Evolutionary conservation across 2,329 filamentous ascomycete species (phyloP).

Genomic region (Cordyceps tenuipes): DNA sequence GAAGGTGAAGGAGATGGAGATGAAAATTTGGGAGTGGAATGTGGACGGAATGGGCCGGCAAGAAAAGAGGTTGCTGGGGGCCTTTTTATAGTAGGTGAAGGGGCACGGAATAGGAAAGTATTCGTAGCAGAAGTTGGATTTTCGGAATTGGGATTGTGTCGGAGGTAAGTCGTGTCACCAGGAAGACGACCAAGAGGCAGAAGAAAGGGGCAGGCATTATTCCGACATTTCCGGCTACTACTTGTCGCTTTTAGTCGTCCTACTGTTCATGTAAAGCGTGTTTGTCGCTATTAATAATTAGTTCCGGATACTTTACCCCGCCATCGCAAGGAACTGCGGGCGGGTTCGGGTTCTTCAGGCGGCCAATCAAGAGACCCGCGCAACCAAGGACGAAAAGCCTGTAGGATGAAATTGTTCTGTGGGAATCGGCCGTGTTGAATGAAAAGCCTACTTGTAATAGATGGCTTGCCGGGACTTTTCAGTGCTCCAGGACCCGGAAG

Average conservation of each 20-base stretch:
- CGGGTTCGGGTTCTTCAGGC: too few species aligned
- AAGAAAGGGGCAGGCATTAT: not conserved
- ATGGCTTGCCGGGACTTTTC: not conserved
- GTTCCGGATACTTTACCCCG: not conserved
- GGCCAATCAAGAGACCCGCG: too few species aligned
- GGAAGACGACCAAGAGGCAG: not conserved
- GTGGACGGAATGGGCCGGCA: not conserved
- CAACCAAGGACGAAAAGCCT: not conserved
- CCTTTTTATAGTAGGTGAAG: not conserved
- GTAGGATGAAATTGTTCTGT: too few species aligned
- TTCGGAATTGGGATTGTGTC: not conserved
- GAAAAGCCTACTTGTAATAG: not conserved
- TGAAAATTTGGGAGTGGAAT: not conserved
- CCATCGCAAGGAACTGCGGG: not conserved
- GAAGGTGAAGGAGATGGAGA: not conserved
- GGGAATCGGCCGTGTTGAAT: too few species aligned
- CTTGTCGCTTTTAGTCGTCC: too few species aligned
- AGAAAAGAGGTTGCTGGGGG: not conserved
- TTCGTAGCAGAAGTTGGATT: too few species aligned
- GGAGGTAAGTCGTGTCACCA: not conserved
- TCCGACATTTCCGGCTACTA: not conserved
- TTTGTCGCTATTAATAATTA: too few species aligned
- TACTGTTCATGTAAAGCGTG: too few species aligned
- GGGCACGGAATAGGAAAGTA: not conserved
- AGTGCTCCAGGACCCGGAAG: not conserved